A percentile compares a stretch with the other conserved stretches of the same genome.
phyloP scores from a whole-genome alignment of 129 eudicot species.

The Centella asiatica region DNA sequence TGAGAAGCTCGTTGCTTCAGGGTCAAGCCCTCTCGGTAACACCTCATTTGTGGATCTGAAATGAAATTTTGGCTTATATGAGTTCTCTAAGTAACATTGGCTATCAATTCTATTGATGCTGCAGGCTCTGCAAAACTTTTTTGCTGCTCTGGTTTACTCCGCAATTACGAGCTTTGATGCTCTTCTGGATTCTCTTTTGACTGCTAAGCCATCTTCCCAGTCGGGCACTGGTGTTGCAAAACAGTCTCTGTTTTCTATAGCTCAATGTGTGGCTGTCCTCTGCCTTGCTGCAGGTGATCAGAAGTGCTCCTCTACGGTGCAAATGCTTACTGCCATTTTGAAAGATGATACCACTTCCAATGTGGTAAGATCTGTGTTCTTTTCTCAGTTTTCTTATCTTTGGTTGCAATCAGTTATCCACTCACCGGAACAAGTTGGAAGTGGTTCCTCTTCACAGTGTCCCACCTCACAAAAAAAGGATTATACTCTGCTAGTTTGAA shows the following conservation, averaged over 20 bases:
- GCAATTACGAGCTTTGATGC: constrained; percentile 94
- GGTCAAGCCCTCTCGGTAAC: constrained; percentile 97
- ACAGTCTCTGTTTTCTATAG: constrained; percentile 90
- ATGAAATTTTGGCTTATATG: too few relatives aligned
- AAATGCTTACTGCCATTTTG: constrained; percentile 81
- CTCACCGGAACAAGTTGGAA: too few relatives aligned
- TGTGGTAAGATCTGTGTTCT: constrained; percentile 41
- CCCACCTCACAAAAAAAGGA: too few relatives aligned
- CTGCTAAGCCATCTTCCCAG: constrained; percentile 88
- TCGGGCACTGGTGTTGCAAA: constrained; percentile 73
- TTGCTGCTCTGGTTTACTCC: constrained; percentile 75
- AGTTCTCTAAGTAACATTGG: not conserved
- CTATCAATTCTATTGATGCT: constrained; percentile 14
- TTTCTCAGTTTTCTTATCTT: not conserved
- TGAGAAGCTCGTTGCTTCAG: constrained; percentile 91
- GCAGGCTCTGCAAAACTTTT: constrained; percentile 87
- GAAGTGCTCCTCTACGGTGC: constrained; percentile 85
- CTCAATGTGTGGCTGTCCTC: constrained; percentile 97
- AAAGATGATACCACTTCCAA: constrained; percentile 66
- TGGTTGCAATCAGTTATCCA: not conserved
- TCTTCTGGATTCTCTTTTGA: constrained; percentile 73
- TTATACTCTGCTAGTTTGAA: too few relatives aligned
- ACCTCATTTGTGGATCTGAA: not conserved
- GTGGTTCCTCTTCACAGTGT: too few relatives aligned
- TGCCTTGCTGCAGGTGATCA: constrained; percentile 96